Base-by-base conservation (phyloP, 495 filamentous ascomycete species). In the Aspergillus mulundensis region DNA sequence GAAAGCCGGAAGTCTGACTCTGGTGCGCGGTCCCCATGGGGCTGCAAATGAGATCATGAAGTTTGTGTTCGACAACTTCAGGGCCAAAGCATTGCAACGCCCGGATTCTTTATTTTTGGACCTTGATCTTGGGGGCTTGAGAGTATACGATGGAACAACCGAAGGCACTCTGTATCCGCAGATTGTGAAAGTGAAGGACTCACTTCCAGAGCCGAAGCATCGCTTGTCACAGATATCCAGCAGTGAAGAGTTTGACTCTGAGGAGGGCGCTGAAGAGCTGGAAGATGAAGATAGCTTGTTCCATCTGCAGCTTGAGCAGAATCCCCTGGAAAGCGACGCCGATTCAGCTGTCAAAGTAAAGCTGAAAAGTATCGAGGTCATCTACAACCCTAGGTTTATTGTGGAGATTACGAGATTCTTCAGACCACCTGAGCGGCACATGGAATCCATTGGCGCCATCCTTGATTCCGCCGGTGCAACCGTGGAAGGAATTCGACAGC, bases 71-170 rank as follows among this genome's bases (percentile, higher is more conserved):
- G 95, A 98, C 58, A 85, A 89, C 20, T 97, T 97, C 73, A 86
- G 84, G 57, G 91, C 93, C 2, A 93, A 90, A 61, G 84, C 91
- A 36, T 70, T 96, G 42, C 87, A 96, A 62, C 80, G 94, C 10
- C 88, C 89, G 15, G 93, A 96, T 68, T 97, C 93, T 0, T 87
- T 94, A 68, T 81, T 95, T 32, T 82, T 87, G 11, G 88, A 96
- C 61, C 70, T 97, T 16, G 92, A 91, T 62, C 86, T 98, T 18
- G 94, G 91, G 54, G 94, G 92, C 3, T 78, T 98, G 73, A 83
- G 95, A 56, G 86, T 97, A 61, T 96, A 97, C 59, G 94, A 98
- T 67, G 95, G 94, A 25, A 97, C 92, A 5, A 97, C 94, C 5
- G 84, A 89, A 45, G 86, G 89, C 2, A 96, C 85, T 61, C 75